Percentiles rank a stretch among this genome's conserved stretches.
These are phyloP conservation scores for Solanum appendiculatum DNA, from an alignment of 257 asterid species.

Conservation along the genomic window DNA sequence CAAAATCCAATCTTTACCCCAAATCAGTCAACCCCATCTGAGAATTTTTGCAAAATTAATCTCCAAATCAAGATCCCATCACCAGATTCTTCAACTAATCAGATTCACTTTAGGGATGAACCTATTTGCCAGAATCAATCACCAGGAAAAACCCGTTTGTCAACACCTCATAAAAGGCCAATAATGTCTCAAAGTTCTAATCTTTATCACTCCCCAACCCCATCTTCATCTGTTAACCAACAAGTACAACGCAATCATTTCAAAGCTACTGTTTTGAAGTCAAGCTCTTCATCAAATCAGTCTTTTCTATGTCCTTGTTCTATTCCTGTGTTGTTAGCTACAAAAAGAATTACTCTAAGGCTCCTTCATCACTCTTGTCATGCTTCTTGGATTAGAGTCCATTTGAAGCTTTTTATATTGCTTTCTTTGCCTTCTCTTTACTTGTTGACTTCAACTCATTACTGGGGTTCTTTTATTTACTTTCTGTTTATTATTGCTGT, in stretches of 20 bases:
- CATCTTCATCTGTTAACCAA: not conserved
- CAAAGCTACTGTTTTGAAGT: not conserved
- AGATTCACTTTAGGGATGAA: conserved; percentile 5
- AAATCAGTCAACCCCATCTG: not conserved
- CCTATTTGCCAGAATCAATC: conserved; percentile 9
- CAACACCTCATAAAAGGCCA: conserved; percentile 29
- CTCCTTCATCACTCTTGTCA: conserved; percentile 27
- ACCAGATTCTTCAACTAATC: conserved; percentile 6
- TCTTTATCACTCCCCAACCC: conserved; percentile 19
- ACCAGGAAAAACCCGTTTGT: conserved; percentile 12
- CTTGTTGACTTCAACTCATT: conserved; percentile 13
- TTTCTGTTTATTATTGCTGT: conserved; percentile 11
- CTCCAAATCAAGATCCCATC: conserved; percentile 21
- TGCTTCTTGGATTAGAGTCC: conserved; percentile 26
- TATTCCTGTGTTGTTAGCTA: conserved; percentile 21
- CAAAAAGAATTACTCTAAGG: conserved; percentile 24
- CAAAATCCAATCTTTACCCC: not conserved
- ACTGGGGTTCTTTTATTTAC: conserved; percentile 17
- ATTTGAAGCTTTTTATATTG: conserved; percentile 21
- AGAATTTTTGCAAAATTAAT: not conserved
- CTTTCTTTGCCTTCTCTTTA: conserved; percentile 25
- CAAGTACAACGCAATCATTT: not conserved
- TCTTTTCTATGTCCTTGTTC: conserved; percentile 19
- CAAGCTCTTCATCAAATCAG: conserved; percentile 4
- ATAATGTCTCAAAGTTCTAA: conserved; percentile 24